Percentiles rank a stretch among this genome's conserved stretches.
phyloP scores from a whole-genome alignment of 352 stramenopile genomes.

The Globisporangium alternatum region DNA sequence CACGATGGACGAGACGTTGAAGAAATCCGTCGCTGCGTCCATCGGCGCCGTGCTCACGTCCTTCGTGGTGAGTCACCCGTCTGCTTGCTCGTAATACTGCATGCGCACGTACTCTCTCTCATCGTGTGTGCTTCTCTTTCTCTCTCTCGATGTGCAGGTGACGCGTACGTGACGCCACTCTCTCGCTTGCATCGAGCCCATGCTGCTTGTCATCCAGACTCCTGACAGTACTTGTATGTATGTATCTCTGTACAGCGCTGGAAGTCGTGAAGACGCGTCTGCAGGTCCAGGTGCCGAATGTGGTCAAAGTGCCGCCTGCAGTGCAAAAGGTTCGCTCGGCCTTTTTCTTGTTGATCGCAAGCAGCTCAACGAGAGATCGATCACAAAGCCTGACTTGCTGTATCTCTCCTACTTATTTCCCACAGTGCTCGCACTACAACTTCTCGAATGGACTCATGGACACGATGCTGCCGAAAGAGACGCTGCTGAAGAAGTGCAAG shows the following conservation, averaged over 20 bases:
- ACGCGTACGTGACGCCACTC: slow-evolving; percentile 43
- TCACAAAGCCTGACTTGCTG: background rate
- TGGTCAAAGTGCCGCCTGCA: slow-evolving; percentile 43
- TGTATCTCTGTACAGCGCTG: slow-evolving; percentile 38
- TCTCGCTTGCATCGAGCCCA: background rate
- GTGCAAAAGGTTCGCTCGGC: slow-evolving; percentile 38
- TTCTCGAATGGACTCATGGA: slow-evolving; percentile 85
- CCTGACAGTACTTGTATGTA: background rate
- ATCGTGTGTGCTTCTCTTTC: background rate
- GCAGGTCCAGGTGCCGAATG: slow-evolving; percentile 66
- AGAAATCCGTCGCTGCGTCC: slow-evolving; percentile 64
- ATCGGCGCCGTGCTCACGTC: slow-evolving; percentile 67
- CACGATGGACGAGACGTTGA: slow-evolving; percentile 60
- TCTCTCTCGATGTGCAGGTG: slow-evolving; percentile 32
- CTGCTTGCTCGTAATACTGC: background rate
- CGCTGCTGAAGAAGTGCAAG: slow-evolving; percentile 50
- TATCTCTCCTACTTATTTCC: background rate
- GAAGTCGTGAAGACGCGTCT: slow-evolving; percentile 86
- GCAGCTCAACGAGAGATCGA: background rate
- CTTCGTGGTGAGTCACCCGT: slow-evolving; percentile 41
- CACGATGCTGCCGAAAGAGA: slow-evolving; percentile 71
- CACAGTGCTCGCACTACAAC: slow-evolving; percentile 63
- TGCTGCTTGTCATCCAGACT: background rate
- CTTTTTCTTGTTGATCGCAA: background rate
- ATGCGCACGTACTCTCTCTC: background rate